Base-by-base conservation (phyloP, 176 grass and related monocot genomes). In the Avena eriantha region DNA sequence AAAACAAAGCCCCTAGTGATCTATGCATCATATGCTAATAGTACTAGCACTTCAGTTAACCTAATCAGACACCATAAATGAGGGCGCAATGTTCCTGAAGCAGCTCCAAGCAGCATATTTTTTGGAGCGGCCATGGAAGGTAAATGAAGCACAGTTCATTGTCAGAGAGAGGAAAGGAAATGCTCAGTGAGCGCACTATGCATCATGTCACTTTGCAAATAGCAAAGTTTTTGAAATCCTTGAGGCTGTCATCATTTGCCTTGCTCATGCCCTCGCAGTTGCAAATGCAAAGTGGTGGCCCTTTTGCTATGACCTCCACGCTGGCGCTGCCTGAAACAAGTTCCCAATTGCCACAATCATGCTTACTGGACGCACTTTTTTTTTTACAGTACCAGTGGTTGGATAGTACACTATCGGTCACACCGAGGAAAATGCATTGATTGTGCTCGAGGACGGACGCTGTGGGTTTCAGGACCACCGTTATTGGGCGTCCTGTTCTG, bases 371-470 rank as follows among this genome's bases (percentile, higher is more conserved):
- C 1, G 8, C 35, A 29, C 29, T 1, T 1, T 29, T 29, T 29
- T 29, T 29, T 29, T 29, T 29, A 29, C 29, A 29, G 29, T 29
- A 29, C 29, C 29, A 29, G 29, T 29, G 13, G 63, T 17, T 67
- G 68, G 80, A 5, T 22, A 57, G 70, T n/a, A 47, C 36, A 36
- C 66, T 39, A 55, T 36, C 49, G 57, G 39, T 69, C 50, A 69
- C 48, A 72, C 78, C 77, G 86, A 67, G 64, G 33, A 84, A 53
- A 77, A 61, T 47, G 86, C 77, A 85, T 91, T 91, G 82, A 88
- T 88, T 88, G 34, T 73, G 82, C 82, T 86, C 64, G 51, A 87
- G 65, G 34, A 56, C 77, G 69, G 60, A 21, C 39, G 41, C 10
- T 49, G 18, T 71, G 81, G 33, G 23, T 78, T 86, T 82, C 23